These are phyloP conservation scores for Hymenotorrendiella dingleyae DNA, from an alignment of 2,329 filamentous ascomycete species.

Conservation along the genomic window DNA sequence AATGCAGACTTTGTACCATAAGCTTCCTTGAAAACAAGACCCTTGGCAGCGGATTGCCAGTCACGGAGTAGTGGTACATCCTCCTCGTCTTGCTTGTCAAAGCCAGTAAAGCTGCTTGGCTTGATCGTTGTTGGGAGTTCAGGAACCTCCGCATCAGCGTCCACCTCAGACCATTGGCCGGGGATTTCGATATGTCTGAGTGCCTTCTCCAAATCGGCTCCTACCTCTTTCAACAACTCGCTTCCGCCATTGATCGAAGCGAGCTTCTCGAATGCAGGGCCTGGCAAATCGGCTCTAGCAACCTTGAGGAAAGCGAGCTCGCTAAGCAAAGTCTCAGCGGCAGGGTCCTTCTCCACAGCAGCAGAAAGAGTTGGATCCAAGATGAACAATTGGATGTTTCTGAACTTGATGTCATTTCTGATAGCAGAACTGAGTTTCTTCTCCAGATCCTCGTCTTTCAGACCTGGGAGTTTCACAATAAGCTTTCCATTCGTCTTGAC, in stretches of 20 bases:
- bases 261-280: slow-evolving; percentile 60
- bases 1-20: slow-evolving; percentile 69
- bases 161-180: slow-evolving; percentile 70
- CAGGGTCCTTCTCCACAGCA: slow-evolving; percentile 58
- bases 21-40: slow-evolving; percentile 88
- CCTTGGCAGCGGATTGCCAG: slow-evolving; percentile 83
- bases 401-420: slow-evolving; percentile 65
- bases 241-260: slow-evolving; percentile 50
- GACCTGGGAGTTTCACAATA: slow-evolving; percentile 68
- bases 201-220: slow-evolving; percentile 62
- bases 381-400: slow-evolving; percentile 65
- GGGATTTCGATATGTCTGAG: slow-evolving; percentile 71
- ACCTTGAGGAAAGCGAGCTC: slow-evolving; percentile 81
- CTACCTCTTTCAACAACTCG: slow-evolving; percentile 44
- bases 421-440: slow-evolving; percentile 71
- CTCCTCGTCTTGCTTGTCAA: slow-evolving; percentile 71
- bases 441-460: slow-evolving; percentile 85
- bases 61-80: slow-evolving; percentile 59
- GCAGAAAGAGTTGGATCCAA: slow-evolving; percentile 66
- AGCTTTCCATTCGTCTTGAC: slow-evolving; percentile 67
- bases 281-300: slow-evolving; percentile 59
- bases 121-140: slow-evolving; percentile 59
- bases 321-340: slow-evolving; percentile 59
- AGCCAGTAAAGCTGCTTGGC: slow-evolving; percentile 75
- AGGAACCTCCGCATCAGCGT: slow-evolving; percentile 49